Evolutionary conservation across 768 basidiomycete species (phyloP), one percentile per base, ranked within the genome.

Genomic region (Lentinula boryana): DNA sequence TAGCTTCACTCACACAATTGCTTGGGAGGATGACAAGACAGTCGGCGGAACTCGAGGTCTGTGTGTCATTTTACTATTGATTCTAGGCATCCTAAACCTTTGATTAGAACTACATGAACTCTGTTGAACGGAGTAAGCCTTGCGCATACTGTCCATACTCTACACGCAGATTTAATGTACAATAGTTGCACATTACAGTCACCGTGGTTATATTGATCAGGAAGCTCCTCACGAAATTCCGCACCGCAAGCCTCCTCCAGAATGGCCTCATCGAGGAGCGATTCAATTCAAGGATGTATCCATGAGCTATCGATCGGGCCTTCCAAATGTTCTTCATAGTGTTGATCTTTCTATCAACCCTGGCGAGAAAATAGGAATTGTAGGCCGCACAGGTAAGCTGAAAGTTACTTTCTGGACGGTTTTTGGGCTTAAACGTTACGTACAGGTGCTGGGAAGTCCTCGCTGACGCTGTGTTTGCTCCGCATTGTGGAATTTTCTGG

Each of bases 341-440:
- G 74, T 92, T 18, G 80, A 80, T 4, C 51, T 91, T 65, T 72
- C 72, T n/a, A 80, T 92, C 49, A 71, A 75, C 2, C 81, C 81
- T 0, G 85, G 86, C 0, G 88, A 93, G 72, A 89, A 90, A 75
- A 84, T 92, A 58, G 90, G 89, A 13, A 82, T 92, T 40, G 88
- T 92, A 8, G 89, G 89, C 54, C 69, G 85, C 68, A 77, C 51
- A 6, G 53, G 50, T 35, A 56, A 10, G 41, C 38, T 35, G 23
- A 8, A 23, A 15, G 13, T 7, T 57, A 46, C 4, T 57, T n/a
- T 33, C 18, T 13, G 33, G 8, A 40, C 9, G 61, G 51, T 18
- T 21, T 9, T 38, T 57, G 1, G 55, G n/a, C 21, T 23, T 7
- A 13, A 13, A 40, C 13, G 4, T 27, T 27, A 38, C 9, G n/a